Evolutionary conservation across 495 filamentous ascomycete species (phyloP), one percentile per base, ranked within the genome.

Genomic region (Massariosphaeria phaeospora): DNA sequence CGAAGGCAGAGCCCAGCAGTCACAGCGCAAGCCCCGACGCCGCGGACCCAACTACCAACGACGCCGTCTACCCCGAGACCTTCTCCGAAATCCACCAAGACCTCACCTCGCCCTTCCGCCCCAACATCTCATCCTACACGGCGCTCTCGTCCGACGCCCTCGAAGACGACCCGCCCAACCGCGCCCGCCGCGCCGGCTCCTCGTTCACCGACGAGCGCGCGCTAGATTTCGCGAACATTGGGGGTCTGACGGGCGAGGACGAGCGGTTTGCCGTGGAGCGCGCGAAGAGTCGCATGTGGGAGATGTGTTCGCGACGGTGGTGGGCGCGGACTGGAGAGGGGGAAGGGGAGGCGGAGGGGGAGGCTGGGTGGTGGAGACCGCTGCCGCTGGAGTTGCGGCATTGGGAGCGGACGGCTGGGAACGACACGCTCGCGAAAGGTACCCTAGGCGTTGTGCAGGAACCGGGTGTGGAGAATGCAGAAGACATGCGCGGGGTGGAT

Each of bases 211-310:
- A 55, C 23, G 43, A 58, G 23, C 50, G 47, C 23, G 73, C 72
- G 0, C 20, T 47, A 11, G 56, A 64, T 29, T 88, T 87, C 54
- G 71, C 69, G 30, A 72, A 77, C 31, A 75, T 78, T 0, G 66
- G 70, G 26, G 74, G 73, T 0, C 84, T 87, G 57, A 86, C 80
- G 0, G 85, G 85, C 15, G 81, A 86, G 63, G 85, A 87, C 64
- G 84, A 87, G 65, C 72, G 72, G 11, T 89, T 89, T 60, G 84
- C 85, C 0, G 86, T 83, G 52, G 82, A 84, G 63, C 72, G 85
- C 2, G 85, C 83, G 6, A 69, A 74, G 39, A 84, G 80, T 51
- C 69, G 85, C 36, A 58, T 88, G 11, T 88, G 83, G 84, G 82
- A 88, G 68, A 75, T 88, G 63, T 86, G 83, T 62, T 75, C 79